A percentile compares a stretch with the other conserved stretches of the same genome.
These are phyloP conservation scores for Russula compacta DNA, from an alignment of 768 basidiomycete species.

Conservation along the genomic window DNA sequence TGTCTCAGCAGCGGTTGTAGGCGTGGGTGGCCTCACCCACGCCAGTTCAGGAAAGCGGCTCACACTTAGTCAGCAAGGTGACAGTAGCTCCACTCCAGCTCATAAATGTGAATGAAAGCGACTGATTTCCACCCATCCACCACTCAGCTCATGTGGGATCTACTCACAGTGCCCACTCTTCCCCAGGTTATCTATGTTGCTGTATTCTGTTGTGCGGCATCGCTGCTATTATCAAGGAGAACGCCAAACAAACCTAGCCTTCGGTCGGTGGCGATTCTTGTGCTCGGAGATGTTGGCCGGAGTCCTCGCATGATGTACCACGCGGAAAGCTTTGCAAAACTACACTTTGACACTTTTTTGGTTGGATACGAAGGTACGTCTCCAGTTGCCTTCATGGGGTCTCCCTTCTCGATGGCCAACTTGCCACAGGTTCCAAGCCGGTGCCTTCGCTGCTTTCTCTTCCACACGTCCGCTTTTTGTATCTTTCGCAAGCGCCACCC, in stretches of 20 bases:
- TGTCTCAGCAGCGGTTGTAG: too few species aligned
- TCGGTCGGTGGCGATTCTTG: conserved; percentile 79
- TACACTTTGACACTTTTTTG: conserved; percentile 67
- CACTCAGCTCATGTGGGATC: neutral
- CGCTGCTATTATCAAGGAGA: conserved; percentile 1
- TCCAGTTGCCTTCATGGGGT: neutral
- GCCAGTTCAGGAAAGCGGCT: too few species aligned
- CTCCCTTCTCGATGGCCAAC: neutral
- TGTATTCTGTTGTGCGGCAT: neutral
- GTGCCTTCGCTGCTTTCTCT: conserved; percentile 61
- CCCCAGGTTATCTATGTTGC: neutral
- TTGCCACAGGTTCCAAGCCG: conserved; percentile 58
- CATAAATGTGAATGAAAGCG: too few species aligned
- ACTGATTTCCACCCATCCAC: too few species aligned
- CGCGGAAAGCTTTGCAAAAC: conserved; percentile 80
- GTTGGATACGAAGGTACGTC: conserved; percentile 77
- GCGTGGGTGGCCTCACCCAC: too few species aligned
- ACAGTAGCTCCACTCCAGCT: neutral
- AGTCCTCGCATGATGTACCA: conserved; percentile 99
- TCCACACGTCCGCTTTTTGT: conserved; percentile 54
- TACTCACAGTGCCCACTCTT: neutral
- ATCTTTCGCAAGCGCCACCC: conserved; percentile 57
- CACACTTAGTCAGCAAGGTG: conserved; percentile 6
- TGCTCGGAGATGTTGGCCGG: conserved; percentile 92
- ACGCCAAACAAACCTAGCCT: conserved; percentile 25